These are phyloP conservation scores for Candida coquimbonensis DNA, from an alignment of 805 yeast species.

Conservation along the genomic window DNA sequence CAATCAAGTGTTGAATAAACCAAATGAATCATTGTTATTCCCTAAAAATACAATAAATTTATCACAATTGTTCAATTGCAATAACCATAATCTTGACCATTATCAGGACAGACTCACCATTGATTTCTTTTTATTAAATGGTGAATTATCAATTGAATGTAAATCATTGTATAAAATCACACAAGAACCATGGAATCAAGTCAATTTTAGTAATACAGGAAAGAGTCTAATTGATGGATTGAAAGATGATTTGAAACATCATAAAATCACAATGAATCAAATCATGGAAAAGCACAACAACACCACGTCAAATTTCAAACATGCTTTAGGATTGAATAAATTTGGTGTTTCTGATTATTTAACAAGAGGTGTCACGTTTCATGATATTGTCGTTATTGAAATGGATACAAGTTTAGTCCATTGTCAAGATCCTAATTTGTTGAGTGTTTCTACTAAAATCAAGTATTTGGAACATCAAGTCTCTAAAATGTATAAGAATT, in stretches of 20 bases:
- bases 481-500: conserved; percentile 19
- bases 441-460: conserved; percentile 56
- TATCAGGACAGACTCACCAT: conserved; percentile 36
- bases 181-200: conserved; percentile 56
- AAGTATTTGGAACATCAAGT: conserved; percentile 44
- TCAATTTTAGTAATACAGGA: conserved; percentile 23
- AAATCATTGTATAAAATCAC: conserved; percentile 42
- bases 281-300: conserved; percentile 30
- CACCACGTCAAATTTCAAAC: conserved; percentile 28
- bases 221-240: conserved; percentile 53
- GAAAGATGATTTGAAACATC: conserved; percentile 45
- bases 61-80: conserved; percentile 32
- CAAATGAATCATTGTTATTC: conserved; percentile 48
- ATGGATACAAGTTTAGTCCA: conserved; percentile 51
- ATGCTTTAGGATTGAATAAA: conserved; percentile 27
- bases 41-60: conserved; percentile 43
- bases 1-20: conserved; percentile 37
- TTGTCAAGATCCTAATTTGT: conserved; percentile 60
- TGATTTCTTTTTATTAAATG: conserved; percentile 53
- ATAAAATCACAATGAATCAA: conserved; percentile 31
- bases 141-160: conserved; percentile 56
- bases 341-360: conserved; percentile 42
- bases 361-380: conserved; percentile 56
- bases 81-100: conserved; percentile 19
- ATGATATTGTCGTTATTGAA: conserved; percentile 53